Conservation (phyloP, 2,329 filamentous ascomycete genomes). For the Penicillium hesseltinei region DNA sequence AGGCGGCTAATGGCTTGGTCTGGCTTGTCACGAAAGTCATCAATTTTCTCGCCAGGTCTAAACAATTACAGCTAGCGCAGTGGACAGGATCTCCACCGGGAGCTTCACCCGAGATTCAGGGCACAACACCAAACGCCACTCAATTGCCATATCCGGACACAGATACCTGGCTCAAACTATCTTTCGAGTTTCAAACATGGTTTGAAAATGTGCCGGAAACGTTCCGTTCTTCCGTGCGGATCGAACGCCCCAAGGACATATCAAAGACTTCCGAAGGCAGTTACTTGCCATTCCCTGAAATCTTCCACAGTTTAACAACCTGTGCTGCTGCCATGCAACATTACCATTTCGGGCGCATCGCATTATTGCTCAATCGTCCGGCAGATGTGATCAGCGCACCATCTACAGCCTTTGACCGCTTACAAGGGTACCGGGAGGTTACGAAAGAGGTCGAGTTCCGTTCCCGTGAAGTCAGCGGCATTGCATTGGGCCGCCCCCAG, state of each 20-base stretch:
- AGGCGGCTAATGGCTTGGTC: constrained; percentile 59
- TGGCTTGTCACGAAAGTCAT: constrained; percentile 63
- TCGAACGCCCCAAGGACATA: constrained; percentile 40
- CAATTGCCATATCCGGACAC: constrained; percentile 47
- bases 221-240: constrained; percentile 55
- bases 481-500: constrained; percentile 55
- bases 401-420: constrained; percentile 53
- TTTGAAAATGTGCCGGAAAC: constrained; percentile 56
- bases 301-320: constrained; percentile 61
- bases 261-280: constrained; percentile 33
- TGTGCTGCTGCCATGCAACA: constrained; percentile 64
- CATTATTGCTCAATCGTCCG: constrained; percentile 60
- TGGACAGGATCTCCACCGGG: constrained; percentile 32
- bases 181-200: constrained; percentile 58
- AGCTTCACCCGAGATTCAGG: constrained; percentile 36
- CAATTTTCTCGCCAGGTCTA: constrained; percentile 61
- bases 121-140: neutral
- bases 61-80: constrained; percentile 47
- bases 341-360: constrained; percentile 63
- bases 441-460: constrained; percentile 56
- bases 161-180: constrained; percentile 54
- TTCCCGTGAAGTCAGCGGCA: constrained; percentile 58
- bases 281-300: constrained; percentile 49
- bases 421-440: constrained; percentile 58
- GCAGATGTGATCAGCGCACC: constrained; percentile 54